These are phyloP conservation scores for Benincasa hispida DNA, from an alignment of 306 rosid genomes.

Conservation along the genomic window DNA sequence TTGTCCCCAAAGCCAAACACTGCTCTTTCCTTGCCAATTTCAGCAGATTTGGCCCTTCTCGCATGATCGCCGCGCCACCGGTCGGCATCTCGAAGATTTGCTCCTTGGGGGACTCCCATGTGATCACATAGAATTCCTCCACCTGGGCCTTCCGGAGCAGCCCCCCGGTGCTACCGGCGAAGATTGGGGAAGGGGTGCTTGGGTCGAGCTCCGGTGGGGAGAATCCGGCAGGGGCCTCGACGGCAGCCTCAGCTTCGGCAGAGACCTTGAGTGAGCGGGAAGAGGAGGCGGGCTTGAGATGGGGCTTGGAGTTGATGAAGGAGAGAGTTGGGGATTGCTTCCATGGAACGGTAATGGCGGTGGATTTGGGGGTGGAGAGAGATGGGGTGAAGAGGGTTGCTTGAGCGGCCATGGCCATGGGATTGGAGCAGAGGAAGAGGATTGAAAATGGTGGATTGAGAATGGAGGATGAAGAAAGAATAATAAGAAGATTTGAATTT, in stretches of 20 bases:
- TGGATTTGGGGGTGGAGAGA: slow-evolving; percentile 31
- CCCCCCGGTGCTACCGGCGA: slow-evolving; percentile 93
- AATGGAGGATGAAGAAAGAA: background rate
- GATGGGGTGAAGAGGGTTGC: slow-evolving; percentile 73
- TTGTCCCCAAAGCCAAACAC: slow-evolving; percentile 92
- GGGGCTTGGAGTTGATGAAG: slow-evolving; percentile 37
- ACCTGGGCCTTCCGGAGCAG: slow-evolving; percentile 81
- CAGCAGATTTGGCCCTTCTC: slow-evolving; percentile 77
- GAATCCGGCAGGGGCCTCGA: slow-evolving; percentile 76
- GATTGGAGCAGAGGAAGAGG: background rate
- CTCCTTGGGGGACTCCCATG: slow-evolving; percentile 89
- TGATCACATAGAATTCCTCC: slow-evolving; percentile 88
- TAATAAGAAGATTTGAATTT: background rate
- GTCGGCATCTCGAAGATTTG: slow-evolving; percentile 99
- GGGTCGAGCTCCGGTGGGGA: slow-evolving; percentile 89
- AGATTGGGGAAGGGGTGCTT: slow-evolving; percentile 85
- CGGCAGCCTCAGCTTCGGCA: slow-evolving; percentile 19
- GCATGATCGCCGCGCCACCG: slow-evolving; percentile 97
- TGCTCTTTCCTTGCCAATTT: slow-evolving; percentile 92
- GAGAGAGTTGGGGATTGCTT: slow-evolving; percentile 38
- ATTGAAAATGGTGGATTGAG: background rate
- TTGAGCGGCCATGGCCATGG: slow-evolving; percentile 82
- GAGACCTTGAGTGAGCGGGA: slow-evolving; percentile 23
- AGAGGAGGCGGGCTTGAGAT: slow-evolving; percentile 16
- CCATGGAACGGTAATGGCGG: slow-evolving; percentile 37